Evolutionary conservation across 345 rosid genomes (phyloP), one percentile per base, ranked within the genome.

Genomic region (Citrus trifoliata): DNA sequence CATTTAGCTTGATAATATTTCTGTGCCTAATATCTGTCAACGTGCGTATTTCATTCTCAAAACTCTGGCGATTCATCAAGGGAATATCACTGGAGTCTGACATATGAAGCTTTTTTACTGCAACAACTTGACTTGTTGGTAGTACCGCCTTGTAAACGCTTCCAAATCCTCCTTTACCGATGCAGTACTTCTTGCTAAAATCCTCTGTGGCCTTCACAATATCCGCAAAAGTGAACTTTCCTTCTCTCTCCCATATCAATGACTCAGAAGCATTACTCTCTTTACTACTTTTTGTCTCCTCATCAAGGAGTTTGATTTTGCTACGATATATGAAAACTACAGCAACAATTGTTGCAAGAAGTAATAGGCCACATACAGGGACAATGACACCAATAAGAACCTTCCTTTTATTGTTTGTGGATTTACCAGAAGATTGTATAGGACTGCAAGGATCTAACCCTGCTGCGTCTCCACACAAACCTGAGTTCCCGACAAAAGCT

Each of bases 111-210:
- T 80, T 92, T 75, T 92, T 92, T 2, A 92, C 90, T 4, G 94
- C 94, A 68, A 90, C 87, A 21, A 79, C 72, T 75, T 86, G 87
- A 35, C 92, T 89, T 46, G 83, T 76, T 1, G 83, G 70, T 71
- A 92, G 62, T 8, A 19, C 71, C 2, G 94, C 97, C 81, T 74
- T 85, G 87, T 92, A 90, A 51, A 90, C 94, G 9, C 78, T 87
- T 74, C 94, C 92, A 40, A 87, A 89, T 63, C 97, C 91, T 61
- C 97, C 97, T 85, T 56, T 86, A 1, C 97, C 94, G 10, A 92
- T 86, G 88, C 91, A 89, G 75, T 76, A 82, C 66, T 69, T 82
- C 37, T 88, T 92, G 22, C 53, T 80, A 70, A 89, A 92, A 61
- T 89, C 82, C 38, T 87, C 78, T 0, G 93, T 90, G 55, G 93